A percentile compares a stretch with the other conserved stretches of the same genome.
Evolutionary conservation across 1,139 yeast species (phyloP).

Genomic region (Geotrichum australiense): DNA sequence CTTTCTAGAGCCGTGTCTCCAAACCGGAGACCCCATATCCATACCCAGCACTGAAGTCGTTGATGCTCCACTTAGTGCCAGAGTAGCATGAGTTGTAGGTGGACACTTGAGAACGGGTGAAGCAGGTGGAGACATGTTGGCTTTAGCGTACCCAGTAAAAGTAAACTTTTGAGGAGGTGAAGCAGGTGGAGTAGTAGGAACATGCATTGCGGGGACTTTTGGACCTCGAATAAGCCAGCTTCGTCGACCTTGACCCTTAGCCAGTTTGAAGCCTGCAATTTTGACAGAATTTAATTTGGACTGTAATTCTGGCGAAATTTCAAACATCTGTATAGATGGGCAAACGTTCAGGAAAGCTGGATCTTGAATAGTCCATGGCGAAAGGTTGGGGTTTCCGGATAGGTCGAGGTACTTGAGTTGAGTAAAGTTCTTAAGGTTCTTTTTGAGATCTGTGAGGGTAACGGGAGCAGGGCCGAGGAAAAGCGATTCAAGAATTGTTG

Average conservation of each 20-base stretch:
- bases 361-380: slow-evolving; percentile 49
- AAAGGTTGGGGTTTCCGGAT: slow-evolving; percentile 44
- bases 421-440: slow-evolving; percentile 39
- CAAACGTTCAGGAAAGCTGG: slow-evolving; percentile 37
- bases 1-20: slow-evolving; percentile 32
- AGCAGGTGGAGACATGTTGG: slow-evolving; percentile 14
- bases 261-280: slow-evolving; percentile 37
- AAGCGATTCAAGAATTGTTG: slow-evolving; percentile 47
- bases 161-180: slow-evolving; percentile 22
- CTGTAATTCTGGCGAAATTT: slow-evolving; percentile 35
- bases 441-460: slow-evolving; percentile 44
- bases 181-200: slow-evolving; percentile 15
- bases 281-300: slow-evolving; percentile 27
- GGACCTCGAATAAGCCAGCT: slow-evolving; percentile 67
- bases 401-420: slow-evolving; percentile 42
- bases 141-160: slow-evolving; percentile 27
- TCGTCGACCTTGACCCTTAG: slow-evolving; percentile 67
- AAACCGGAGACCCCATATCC: slow-evolving; percentile 27
- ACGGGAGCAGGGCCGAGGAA: slow-evolving; percentile 54
- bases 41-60: slow-evolving; percentile 22
- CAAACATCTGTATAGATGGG: slow-evolving; percentile 36
- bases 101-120: slow-evolving; percentile 13
- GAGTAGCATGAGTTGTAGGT: neutral
- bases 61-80: slow-evolving; percentile 2
- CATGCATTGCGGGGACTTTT: slow-evolving; percentile 14